Conservation (phyloP, 345 rosid species). For the Heritiera littoralis region DNA sequence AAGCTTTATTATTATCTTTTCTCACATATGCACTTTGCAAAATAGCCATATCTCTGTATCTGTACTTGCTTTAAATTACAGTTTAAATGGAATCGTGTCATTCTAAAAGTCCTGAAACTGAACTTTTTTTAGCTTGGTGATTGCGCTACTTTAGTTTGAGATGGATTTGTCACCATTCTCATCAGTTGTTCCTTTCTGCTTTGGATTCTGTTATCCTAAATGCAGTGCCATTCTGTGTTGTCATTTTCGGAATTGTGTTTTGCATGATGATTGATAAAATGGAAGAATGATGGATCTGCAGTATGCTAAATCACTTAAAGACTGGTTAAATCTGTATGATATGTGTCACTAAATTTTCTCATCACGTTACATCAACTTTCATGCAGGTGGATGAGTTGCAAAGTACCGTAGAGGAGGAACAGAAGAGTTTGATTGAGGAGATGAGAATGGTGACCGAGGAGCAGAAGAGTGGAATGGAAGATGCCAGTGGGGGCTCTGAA, state of each 20-base stretch:
- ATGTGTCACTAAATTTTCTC: neutral
- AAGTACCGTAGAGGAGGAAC: slow-evolving; percentile 86
- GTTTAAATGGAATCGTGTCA: neutral
- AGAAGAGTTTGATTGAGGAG: slow-evolving; percentile 84
- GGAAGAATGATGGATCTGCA: neutral
- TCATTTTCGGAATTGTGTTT: neutral
- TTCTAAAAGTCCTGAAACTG: neutral
- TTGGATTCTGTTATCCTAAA: neutral
- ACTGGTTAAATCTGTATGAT: neutral
- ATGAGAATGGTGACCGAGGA: slow-evolving; percentile 76
- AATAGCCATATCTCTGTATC: neutral
- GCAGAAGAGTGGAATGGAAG: slow-evolving; percentile 65
- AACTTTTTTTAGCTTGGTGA: neutral
- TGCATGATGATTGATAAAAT: neutral
- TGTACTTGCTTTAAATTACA: neutral
- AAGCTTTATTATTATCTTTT: neutral
- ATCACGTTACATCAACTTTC: neutral
- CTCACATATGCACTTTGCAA: neutral
- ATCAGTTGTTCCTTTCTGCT: neutral
- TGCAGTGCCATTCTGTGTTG: neutral
- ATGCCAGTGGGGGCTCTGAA: slow-evolving; percentile 52
- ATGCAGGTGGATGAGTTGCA: slow-evolving; percentile 92
- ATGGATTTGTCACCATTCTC: slow-evolving; percentile 3
- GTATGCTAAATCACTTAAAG: neutral
- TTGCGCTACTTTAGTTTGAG: neutral